Conservation (phyloP, 2,329 filamentous ascomycete species). For the Claviceps capensis region DNA sequence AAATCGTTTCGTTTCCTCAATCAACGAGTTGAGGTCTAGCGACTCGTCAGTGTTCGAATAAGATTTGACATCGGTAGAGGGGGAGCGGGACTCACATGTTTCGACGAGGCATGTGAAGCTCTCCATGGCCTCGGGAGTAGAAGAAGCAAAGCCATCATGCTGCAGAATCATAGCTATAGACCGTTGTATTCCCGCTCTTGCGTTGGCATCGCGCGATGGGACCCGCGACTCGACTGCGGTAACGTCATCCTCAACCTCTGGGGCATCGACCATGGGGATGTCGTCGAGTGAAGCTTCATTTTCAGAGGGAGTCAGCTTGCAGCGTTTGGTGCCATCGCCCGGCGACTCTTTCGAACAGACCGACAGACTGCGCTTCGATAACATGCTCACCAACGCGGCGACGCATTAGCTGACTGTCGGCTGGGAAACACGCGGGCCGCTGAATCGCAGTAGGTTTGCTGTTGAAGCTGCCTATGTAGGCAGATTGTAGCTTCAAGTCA, state of each 20-base stretch:
- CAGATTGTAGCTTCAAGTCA: neutral
- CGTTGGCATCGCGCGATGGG: conserved; percentile 20
- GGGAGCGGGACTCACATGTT: conserved; percentile 31
- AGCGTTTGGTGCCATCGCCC: conserved; percentile 18
- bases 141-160: conserved; percentile 44
- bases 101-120: conserved; percentile 42
- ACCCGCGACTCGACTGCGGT: conserved; percentile 10
- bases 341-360: conserved; percentile 14
- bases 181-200: conserved; percentile 31
- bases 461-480: neutral
- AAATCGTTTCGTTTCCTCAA: conserved; percentile 32
- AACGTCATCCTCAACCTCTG: conserved; percentile 7
- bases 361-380: conserved; percentile 24
- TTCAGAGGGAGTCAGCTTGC: neutral
- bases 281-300: neutral
- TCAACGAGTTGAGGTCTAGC: conserved; percentile 35
- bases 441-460: neutral
- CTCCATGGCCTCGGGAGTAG: conserved; percentile 43
- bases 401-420: neutral
- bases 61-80: neutral
- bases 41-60: conserved; percentile 8
- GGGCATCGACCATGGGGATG: neutral
- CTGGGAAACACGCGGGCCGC: neutral
- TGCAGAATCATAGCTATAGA: conserved; percentile 41
- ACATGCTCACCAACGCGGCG: conserved; percentile 10